Percentiles rank a stretch among this genome's conserved stretches.
Conservation (phyloP, 768 basidiomycete species). For the Auriscalpium vulgare region DNA sequence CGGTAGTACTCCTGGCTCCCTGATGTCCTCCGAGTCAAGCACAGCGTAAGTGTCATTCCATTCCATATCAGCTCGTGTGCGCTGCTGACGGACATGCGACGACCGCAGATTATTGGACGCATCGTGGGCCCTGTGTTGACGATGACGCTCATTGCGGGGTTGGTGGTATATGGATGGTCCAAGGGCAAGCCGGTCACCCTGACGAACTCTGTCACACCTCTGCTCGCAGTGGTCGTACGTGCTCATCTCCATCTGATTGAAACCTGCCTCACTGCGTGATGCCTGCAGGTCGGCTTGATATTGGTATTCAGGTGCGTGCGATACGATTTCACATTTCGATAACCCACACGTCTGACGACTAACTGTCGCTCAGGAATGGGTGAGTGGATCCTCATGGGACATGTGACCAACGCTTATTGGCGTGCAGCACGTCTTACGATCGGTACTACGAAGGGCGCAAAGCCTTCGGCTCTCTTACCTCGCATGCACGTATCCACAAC, state of each 20-base stretch:
- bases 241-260: not conserved
- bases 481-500: conserved; percentile 37
- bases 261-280: not conserved
- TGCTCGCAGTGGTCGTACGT: conserved; percentile 83
- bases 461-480: conserved; percentile 62
- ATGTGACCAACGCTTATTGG: not conserved
- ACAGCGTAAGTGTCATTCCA: conserved; percentile 48
- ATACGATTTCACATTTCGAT: not conserved
- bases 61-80: not conserved
- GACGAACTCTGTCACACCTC: conserved; percentile 79
- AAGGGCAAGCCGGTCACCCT: conserved; percentile 54
- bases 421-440: conserved; percentile 69
- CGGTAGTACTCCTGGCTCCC: conserved; percentile 81
- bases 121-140: conserved; percentile 81
- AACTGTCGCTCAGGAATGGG: conserved; percentile 47
- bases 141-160: conserved; percentile 65
- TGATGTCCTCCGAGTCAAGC: conserved; percentile 77
- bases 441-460: conserved; percentile 88
- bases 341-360: not conserved
- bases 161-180: conserved; percentile 46
- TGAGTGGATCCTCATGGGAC: conserved; percentile 17
- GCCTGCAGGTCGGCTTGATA: conserved; percentile 72
- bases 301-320: conserved; percentile 72
- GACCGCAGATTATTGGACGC: conserved; percentile 51
- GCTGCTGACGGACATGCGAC: conserved; percentile 5